phyloP scores from a whole-genome alignment of 2,329 filamentous ascomycete species.

The Xylariaceae sp. region DNA sequence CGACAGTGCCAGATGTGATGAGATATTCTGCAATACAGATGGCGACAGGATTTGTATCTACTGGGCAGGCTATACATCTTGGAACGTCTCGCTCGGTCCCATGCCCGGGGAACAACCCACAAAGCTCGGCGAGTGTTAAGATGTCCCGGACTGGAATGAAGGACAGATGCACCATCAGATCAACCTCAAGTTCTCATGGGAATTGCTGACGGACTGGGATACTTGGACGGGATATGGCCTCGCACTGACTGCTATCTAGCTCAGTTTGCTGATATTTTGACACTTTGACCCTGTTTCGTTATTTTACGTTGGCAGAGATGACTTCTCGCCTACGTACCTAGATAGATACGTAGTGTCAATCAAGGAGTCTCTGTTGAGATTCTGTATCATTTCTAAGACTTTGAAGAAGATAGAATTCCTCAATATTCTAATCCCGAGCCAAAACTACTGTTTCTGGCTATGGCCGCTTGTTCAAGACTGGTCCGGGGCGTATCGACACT shows the following conservation, averaged over 20 bases:
- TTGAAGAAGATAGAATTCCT: not conserved
- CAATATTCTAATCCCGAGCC: slow-evolving; percentile 44
- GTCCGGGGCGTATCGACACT: slow-evolving; percentile 41
- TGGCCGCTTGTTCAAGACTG: slow-evolving; percentile 42
- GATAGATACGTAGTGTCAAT: not conserved
- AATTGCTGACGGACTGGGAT: not conserved
- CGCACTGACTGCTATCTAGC: slow-evolving; percentile 2
- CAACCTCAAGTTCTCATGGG: not conserved
- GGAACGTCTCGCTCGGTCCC: slow-evolving; percentile 25
- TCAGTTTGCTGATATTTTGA: not conserved
- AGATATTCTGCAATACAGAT: slow-evolving; percentile 24
- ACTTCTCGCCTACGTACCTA: not conserved
- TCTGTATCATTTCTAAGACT: not conserved
- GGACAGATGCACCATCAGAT: not conserved
- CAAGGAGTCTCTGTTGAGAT: not conserved
- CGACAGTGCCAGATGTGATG: slow-evolving; percentile 21
- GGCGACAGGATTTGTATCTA: slow-evolving; percentile 27
- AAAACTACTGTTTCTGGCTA: slow-evolving; percentile 47
- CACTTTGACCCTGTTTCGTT: not conserved
- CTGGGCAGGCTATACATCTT: slow-evolving; percentile 31
- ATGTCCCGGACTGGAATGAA: not conserved
- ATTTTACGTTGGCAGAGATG: not conserved
- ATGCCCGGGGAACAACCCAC: slow-evolving; percentile 27
- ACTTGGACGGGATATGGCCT: not conserved
- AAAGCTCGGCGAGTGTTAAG: slow-evolving; percentile 21